phyloP scores from a whole-genome alignment of 345 rosid species.

The Gossypium bickii region DNA sequence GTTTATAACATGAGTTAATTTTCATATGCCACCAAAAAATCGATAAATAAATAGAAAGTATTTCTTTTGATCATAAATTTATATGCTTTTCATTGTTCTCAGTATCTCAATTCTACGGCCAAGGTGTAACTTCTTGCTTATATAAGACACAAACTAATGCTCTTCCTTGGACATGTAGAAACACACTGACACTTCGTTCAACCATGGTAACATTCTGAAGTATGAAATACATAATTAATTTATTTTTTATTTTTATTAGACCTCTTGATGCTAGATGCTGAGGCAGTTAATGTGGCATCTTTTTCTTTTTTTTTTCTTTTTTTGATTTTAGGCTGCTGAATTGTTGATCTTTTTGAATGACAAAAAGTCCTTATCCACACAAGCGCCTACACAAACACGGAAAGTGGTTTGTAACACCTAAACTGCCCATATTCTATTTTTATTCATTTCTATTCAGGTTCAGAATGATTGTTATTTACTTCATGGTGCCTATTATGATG shows the following conservation, averaged over 20 bases:
- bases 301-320: slow-evolving; percentile 13
- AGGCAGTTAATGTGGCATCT: slow-evolving; percentile 1
- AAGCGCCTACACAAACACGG: slow-evolving; percentile 61
- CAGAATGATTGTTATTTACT: background rate
- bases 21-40: background rate
- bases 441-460: slow-evolving; percentile 2
- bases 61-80: slow-evolving; percentile 8
- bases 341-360: slow-evolving; percentile 34
- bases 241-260: background rate
- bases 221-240: slow-evolving; percentile 2
- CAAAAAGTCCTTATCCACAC: slow-evolving; percentile 43
- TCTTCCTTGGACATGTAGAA: slow-evolving; percentile 38
- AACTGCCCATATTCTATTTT: background rate
- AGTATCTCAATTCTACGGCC: slow-evolving; percentile 38
- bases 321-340: slow-evolving; percentile 44
- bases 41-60: background rate
- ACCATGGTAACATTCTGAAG: slow-evolving; percentile 44
- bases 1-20: background rate
- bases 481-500: background rate
- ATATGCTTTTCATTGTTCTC: slow-evolving; percentile 21
- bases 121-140: slow-evolving; percentile 33
- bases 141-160: slow-evolving; percentile 26
- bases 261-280: background rate
- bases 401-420: slow-evolving; percentile 47
- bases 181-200: slow-evolving; percentile 41